Evolutionary conservation across 306 rosid genomes (phyloP), one percentile per base, ranked within the genome.

Genomic region (Quercus alba): DNA sequence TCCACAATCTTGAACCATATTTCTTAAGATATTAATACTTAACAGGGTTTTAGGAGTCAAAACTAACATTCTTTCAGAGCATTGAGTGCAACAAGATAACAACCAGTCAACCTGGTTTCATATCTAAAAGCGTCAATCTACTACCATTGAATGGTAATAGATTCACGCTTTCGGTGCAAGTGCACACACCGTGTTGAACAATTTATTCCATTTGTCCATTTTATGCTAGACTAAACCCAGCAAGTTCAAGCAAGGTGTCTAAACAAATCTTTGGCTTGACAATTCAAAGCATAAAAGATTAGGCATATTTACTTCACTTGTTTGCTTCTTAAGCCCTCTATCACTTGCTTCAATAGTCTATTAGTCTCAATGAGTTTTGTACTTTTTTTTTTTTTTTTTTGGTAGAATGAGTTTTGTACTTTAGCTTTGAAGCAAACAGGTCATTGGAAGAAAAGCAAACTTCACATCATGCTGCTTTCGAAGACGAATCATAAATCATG

Each of bases 11-110:
- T 26, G 7, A 44, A 67, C 73, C 26, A 46, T 59, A 72, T 25
- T 10, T 35, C 26, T 67, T 33, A 18, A 4, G 18, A 35, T 31
- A 1, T 7, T n/a, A 11, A 17, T 35, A 35, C 41, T 35, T 35
- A 6, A 77, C 56, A 31, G 5, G 30, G 67, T 13, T 49, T 9
- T 67, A 33, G 2, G 14, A 44, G 57, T 59, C 75, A 79, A 79
- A 82, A 30, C 78, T 74, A 77, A 64, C 58, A 33, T 76, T 77
- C 78, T 70, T 35, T 73, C 46, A n/a, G 46, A 49, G 6, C 26
- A 73, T 70, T 62, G 13, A 67, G 72, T 19, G 38, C 52, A 1
- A n/a, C 72, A 19, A 66, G 41, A n/a, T 54, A 72, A 82, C 82
- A 51, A 62, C 11, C 1, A 21, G 30, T 51, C 70, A 68, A 79